phyloP scores from a whole-genome alignment of 345 rosid genomes.

The Populus nigra region DNA sequence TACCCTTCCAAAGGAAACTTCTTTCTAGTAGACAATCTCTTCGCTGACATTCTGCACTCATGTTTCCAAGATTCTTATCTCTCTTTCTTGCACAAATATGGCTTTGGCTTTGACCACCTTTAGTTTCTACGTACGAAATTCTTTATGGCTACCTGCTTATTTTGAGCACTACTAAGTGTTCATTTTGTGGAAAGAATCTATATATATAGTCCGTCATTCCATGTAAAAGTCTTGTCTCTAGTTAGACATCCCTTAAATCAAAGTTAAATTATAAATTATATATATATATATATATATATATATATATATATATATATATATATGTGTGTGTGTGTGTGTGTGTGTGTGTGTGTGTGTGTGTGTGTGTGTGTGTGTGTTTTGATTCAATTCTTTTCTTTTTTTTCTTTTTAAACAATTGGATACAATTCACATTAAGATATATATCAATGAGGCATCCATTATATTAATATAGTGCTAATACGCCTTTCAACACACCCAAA shows the following conservation, averaged over 20 bases:
- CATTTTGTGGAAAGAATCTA: neutral
- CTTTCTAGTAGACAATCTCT: slow-evolving; percentile 38
- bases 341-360: too few relatives aligned
- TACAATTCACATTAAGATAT: neutral
- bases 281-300: too few relatives aligned
- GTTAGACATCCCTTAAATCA: neutral
- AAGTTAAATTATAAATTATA: too few relatives aligned
- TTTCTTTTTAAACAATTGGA: too few relatives aligned
- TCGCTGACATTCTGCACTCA: slow-evolving; percentile 56
- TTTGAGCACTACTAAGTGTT: slow-evolving; percentile 1
- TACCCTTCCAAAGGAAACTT: slow-evolving; percentile 18
- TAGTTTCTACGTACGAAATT: slow-evolving; percentile 1
- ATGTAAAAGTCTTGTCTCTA: neutral
- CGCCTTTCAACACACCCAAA: too few relatives aligned
- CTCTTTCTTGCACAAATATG: neutral
- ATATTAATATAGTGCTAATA: too few relatives aligned
- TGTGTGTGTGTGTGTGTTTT: too few relatives aligned
- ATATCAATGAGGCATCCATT: neutral
- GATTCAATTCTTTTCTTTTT: too few relatives aligned
- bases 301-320: too few relatives aligned
- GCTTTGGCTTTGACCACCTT: slow-evolving; percentile 15
- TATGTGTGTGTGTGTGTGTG: too few relatives aligned
- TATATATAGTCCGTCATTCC: neutral
- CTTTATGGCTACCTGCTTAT: neutral
- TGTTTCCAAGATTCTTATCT: slow-evolving; percentile 42